Percentiles rank a stretch among this genome's conserved stretches.
These are phyloP conservation scores for Xanthoconium stramineum DNA, from an alignment of 768 basidiomycete genomes.

Conservation along the genomic window DNA sequence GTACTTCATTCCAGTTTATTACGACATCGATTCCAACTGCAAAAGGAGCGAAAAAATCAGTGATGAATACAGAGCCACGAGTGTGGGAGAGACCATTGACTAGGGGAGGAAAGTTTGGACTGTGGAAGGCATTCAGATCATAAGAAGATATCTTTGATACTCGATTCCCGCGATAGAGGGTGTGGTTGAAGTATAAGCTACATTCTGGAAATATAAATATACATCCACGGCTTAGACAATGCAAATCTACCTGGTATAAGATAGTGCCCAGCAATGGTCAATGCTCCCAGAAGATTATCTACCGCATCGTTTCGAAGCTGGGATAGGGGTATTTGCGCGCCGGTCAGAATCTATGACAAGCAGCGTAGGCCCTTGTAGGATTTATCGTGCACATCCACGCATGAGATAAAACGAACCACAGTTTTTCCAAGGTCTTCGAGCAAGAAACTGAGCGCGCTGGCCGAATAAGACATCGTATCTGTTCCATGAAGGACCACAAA, in stretches of 20 bases:
- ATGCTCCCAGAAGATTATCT: constrained; percentile 86
- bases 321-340: constrained; percentile 90
- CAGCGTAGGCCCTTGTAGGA: background rate
- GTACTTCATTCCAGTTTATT: constrained; percentile 86
- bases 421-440: constrained; percentile 93
- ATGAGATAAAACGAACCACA: constrained; percentile 49
- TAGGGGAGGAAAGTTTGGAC: constrained; percentile 79
- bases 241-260: constrained; percentile 74
- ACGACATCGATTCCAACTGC: constrained; percentile 86
- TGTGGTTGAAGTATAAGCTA: constrained; percentile 87
- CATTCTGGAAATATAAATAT: constrained; percentile 51
- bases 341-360: constrained; percentile 72
- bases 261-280: constrained; percentile 87
- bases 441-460: constrained; percentile 86
- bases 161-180: constrained; percentile 80
- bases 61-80: background rate
- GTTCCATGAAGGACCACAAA: constrained; percentile 91
- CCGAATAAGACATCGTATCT: constrained; percentile 88
- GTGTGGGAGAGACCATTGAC: constrained; percentile 57
- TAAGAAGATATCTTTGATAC: constrained; percentile 81
- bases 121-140: constrained; percentile 79
- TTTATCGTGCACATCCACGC: background rate
- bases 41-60: constrained; percentile 5
- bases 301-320: constrained; percentile 92
- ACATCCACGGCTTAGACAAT: background rate